Conservation (phyloP, 768 basidiomycete genomes). For the Pleurotus citrinopileatus region DNA sequence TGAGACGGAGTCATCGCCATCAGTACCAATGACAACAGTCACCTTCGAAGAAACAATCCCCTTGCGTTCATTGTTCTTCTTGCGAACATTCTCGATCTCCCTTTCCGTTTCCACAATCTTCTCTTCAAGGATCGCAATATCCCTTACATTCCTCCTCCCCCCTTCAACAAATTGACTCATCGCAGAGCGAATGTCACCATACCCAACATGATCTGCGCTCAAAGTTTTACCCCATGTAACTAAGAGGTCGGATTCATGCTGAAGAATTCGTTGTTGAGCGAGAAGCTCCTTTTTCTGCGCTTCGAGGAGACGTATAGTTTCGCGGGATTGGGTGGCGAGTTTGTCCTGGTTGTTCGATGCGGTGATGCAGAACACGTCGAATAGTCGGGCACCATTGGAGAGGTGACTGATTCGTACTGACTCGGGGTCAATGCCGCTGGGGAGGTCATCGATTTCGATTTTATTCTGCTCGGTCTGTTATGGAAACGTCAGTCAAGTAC, state of each 20-base stretch:
- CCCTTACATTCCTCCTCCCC: constrained; percentile 30
- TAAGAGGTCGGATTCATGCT: constrained; percentile 40
- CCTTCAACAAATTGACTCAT: constrained; percentile 38
- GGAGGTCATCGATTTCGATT: constrained; percentile 45
- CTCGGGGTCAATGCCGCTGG: constrained; percentile 47
- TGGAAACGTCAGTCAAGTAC: neutral
- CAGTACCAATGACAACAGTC: constrained; percentile 39
- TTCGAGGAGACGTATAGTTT: constrained; percentile 32
- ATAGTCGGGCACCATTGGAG: constrained; percentile 39
- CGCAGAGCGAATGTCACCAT: constrained; percentile 35
- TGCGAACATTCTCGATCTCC: constrained; percentile 33
- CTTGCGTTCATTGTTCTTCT: constrained; percentile 31
- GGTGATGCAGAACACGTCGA: constrained; percentile 53
- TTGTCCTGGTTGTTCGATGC: constrained; percentile 14
- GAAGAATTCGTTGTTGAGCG: constrained; percentile 34
- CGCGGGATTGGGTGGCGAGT: constrained; percentile 23
- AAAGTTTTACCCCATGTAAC: constrained; percentile 42
- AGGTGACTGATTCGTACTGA: constrained; percentile 53
- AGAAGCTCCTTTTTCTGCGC: constrained; percentile 33
- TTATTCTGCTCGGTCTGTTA: constrained; percentile 51
- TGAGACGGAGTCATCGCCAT: constrained; percentile 27
- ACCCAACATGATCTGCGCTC: constrained; percentile 37
- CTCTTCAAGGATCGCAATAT: constrained; percentile 33
- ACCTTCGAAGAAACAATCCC: constrained; percentile 32
- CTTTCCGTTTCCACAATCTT: constrained; percentile 37